Evolutionary conservation across 75 land plant species (phyloP).

Genomic region (Isoetes taiwanensis): DNA sequence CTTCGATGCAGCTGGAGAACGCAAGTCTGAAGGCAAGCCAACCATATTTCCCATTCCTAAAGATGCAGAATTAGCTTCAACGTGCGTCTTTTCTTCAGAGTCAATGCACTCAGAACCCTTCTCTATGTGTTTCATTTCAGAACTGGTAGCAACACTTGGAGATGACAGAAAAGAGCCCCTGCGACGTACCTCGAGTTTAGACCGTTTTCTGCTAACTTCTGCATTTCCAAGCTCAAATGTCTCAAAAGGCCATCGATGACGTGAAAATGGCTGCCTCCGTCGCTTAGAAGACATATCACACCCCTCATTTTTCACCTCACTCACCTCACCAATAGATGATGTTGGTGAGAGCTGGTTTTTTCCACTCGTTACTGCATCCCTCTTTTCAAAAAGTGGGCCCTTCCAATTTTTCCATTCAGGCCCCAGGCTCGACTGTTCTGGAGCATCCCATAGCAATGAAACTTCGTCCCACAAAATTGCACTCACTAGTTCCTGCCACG

Average conservation of each 20-base stretch:
- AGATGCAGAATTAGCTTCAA: too few species aligned
- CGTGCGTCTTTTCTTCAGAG: too few species aligned
- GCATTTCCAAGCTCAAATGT: conserved; percentile 3
- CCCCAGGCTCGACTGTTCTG: conserved; percentile 35
- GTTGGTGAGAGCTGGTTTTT: conserved; percentile 35
- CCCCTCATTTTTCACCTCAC: conserved; percentile 9
- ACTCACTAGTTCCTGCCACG: conserved; percentile 52
- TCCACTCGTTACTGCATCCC: background rate
- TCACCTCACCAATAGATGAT: background rate
- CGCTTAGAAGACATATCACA: too few species aligned
- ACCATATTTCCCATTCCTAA: too few species aligned
- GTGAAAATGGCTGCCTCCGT: too few species aligned
- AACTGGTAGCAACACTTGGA: too few species aligned
- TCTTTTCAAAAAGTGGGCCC: conserved; percentile 32
- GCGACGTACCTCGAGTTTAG: conserved; percentile 65
- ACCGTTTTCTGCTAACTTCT: conserved; percentile 39
- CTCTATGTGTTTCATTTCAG: too few species aligned
- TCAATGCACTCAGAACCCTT: too few species aligned
- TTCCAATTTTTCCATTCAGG: conserved; percentile 79
- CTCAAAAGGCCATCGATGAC: conserved; percentile 14
- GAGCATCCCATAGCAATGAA: conserved; percentile 38
- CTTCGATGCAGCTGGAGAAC: too few species aligned
- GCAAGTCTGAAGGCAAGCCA: too few species aligned
- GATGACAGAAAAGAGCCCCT: too few species aligned
- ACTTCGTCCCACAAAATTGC: conserved; percentile 70